Percentiles rank a stretch among this genome's conserved stretches.
These are phyloP conservation scores for Juglanconis juglandina DNA, from an alignment of 2,329 filamentous ascomycete genomes.

Conservation along the genomic window DNA sequence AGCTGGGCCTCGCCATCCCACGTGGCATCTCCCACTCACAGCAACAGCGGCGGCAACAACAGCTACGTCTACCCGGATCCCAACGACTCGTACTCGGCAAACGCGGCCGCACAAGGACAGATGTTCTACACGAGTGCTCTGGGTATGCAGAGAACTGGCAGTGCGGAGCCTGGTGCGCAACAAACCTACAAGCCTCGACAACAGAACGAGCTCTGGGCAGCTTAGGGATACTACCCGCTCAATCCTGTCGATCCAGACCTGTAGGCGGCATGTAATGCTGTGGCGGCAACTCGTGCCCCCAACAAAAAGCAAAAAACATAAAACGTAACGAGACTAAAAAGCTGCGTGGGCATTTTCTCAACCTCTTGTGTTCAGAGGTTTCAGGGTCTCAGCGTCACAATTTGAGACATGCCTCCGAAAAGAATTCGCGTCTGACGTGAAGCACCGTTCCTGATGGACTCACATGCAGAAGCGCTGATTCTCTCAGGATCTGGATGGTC, in stretches of 20 bases:
- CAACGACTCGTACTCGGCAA: conserved; percentile 61
- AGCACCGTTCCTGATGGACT: no score
- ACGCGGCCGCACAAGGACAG: conserved; percentile 53
- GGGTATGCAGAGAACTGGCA: conserved; percentile 65
- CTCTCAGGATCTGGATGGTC: no score
- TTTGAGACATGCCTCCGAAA: background rate
- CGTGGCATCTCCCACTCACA: conserved; percentile 64
- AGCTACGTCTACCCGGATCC: conserved; percentile 78
- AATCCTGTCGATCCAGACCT: background rate
- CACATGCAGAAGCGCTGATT: no score
- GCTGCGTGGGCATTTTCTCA: no score
- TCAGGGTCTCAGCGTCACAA: no score
- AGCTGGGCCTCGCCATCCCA: conserved; percentile 87
- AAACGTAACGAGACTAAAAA: no score
- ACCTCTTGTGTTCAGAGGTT: no score
- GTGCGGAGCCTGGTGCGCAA: conserved; percentile 62
- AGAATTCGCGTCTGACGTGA: background rate
- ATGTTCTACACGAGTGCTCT: conserved; percentile 65
- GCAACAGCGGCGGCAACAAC: conserved; percentile 48
- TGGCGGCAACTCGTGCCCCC: no score
- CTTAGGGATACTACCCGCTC: background rate
- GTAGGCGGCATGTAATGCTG: background rate
- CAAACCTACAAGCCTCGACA: conserved; percentile 57
- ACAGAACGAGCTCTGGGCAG: conserved; percentile 51
- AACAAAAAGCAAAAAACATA: no score